Evolutionary conservation across 2,329 filamentous ascomycete species (phyloP).

Genomic region (Lachnellula occidentalis): DNA sequence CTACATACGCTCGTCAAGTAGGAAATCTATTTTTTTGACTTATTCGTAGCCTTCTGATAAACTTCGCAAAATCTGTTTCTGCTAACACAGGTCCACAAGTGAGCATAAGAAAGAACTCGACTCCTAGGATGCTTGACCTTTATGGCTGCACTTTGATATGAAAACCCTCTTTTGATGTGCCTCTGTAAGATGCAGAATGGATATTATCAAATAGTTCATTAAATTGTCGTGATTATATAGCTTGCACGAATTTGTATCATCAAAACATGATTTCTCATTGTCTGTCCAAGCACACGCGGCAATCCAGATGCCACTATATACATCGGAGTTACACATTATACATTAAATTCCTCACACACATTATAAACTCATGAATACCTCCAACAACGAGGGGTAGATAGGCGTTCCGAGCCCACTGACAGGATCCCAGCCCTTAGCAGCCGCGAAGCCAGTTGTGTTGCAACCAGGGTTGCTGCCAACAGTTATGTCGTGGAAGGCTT

Average conservation of each 20-base stretch:
- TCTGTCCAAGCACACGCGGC: not conserved
- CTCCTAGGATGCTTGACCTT: too few relatives aligned
- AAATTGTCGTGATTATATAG: not conserved
- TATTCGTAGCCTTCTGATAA: too few relatives aligned
- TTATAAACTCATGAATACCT: constrained; percentile 16
- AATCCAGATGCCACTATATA: not conserved
- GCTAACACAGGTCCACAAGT: too few relatives aligned
- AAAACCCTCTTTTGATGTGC: too few relatives aligned
- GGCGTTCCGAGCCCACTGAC: constrained; percentile 29
- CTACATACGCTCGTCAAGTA: too few relatives aligned
- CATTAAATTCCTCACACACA: not conserved
- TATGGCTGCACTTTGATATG: too few relatives aligned
- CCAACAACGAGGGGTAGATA: constrained; percentile 20
- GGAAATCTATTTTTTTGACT: too few relatives aligned
- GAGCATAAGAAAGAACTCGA: too few relatives aligned
- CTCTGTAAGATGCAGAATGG: too few relatives aligned
- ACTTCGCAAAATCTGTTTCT: too few relatives aligned
- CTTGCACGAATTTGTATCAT: not conserved
- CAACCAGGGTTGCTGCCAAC: constrained; percentile 29
- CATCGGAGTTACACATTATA: not conserved
- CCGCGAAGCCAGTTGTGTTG: constrained; percentile 29
- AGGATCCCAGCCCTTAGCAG: constrained; percentile 30
- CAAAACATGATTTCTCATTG: not conserved
- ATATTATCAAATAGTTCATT: too few relatives aligned
- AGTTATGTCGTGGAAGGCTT: constrained; percentile 26